Evolutionary conservation across 768 basidiomycete genomes (phyloP).

Genomic region (Daedaleopsis nitida): DNA sequence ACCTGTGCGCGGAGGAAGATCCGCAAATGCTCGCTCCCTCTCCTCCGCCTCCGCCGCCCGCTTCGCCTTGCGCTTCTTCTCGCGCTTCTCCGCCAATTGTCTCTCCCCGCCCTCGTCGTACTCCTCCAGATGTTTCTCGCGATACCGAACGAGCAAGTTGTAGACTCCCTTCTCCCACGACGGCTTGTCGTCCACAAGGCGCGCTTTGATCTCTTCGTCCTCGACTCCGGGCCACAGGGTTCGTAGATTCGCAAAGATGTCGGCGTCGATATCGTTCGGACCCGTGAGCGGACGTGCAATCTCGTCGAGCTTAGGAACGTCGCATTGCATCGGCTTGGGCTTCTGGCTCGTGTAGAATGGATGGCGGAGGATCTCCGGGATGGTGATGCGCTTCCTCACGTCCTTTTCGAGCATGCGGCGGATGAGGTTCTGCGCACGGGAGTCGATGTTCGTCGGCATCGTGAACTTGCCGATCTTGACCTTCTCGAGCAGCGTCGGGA

Average conservation of each 20-base stretch:
- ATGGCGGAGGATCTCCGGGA: slow-evolving; percentile 77
- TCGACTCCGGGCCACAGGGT: slow-evolving; percentile 88
- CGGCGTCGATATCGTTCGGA: slow-evolving; percentile 74
- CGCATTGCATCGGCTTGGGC: slow-evolving; percentile 43
- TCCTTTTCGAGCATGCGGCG: slow-evolving; percentile 80
- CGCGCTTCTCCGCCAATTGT: slow-evolving; percentile 37
- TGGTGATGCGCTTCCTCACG: slow-evolving; percentile 74
- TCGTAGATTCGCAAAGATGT: slow-evolving; percentile 86
- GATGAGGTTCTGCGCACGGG: slow-evolving; percentile 76
- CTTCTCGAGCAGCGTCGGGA: slow-evolving; percentile 74
- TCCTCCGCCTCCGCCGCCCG: slow-evolving; percentile 19
- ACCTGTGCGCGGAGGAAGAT: slow-evolving; percentile 53
- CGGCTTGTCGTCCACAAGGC: slow-evolving; percentile 62
- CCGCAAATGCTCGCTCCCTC: slow-evolving; percentile 14
- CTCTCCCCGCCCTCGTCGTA: slow-evolving; percentile 70
- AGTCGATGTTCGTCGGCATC: slow-evolving; percentile 72
- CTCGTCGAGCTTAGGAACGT: slow-evolving; percentile 62
- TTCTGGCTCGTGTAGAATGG: slow-evolving; percentile 71
- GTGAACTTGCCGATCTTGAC: slow-evolving; percentile 73
- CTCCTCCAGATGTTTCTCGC: slow-evolving; percentile 70
- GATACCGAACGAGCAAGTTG: slow-evolving; percentile 83
- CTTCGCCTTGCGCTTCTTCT: slow-evolving; percentile 36
- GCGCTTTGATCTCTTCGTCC: slow-evolving; percentile 72
- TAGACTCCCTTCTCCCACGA: slow-evolving; percentile 98
- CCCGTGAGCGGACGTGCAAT: slow-evolving; percentile 70